Conservation (phyloP, 768 basidiomycete species). For the Cystofilobasidium bisporidii region DNA sequence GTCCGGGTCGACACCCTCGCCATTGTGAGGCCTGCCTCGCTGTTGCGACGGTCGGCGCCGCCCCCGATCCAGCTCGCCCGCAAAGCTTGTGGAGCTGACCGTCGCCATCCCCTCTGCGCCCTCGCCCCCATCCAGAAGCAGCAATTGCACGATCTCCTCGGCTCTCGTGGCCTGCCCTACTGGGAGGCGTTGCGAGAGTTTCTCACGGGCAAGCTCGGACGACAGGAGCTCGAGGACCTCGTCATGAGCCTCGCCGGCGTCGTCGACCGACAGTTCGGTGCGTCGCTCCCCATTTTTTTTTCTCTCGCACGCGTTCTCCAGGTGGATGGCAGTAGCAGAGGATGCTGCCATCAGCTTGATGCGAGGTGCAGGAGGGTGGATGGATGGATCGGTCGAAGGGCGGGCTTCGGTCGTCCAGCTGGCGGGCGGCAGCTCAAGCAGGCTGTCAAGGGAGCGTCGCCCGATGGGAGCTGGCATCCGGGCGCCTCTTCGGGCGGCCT, state of each 20-base stretch:
- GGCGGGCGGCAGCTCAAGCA: background rate
- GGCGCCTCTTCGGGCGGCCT: background rate
- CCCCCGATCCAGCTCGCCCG: background rate
- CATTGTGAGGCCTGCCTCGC: conserved; percentile 12
- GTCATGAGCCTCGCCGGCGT: conserved; percentile 13
- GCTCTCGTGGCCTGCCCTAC: conserved; percentile 25
- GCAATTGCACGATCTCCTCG: conserved; percentile 24
- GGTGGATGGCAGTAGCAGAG: conserved; percentile 10
- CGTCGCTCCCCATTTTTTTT: background rate
- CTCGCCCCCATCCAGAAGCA: conserved; percentile 20
- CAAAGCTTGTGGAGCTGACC: background rate
- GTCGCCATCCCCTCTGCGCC: background rate
- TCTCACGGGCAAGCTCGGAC: conserved; percentile 22
- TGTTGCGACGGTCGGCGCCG: background rate
- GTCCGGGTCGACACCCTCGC: conserved; percentile 22
- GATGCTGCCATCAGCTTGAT: background rate
- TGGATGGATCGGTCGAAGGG: background rate
- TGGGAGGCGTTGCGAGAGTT: conserved; percentile 22
- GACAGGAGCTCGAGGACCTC: conserved; percentile 25
- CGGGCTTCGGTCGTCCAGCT: background rate
- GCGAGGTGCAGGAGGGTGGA: background rate
- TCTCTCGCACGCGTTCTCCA: background rate
- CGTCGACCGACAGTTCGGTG: conserved; percentile 16
- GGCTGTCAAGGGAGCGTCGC: background rate
- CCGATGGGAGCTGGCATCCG: background rate